Conservation (phyloP, 257 asterid species). For the Plantago major region DNA sequence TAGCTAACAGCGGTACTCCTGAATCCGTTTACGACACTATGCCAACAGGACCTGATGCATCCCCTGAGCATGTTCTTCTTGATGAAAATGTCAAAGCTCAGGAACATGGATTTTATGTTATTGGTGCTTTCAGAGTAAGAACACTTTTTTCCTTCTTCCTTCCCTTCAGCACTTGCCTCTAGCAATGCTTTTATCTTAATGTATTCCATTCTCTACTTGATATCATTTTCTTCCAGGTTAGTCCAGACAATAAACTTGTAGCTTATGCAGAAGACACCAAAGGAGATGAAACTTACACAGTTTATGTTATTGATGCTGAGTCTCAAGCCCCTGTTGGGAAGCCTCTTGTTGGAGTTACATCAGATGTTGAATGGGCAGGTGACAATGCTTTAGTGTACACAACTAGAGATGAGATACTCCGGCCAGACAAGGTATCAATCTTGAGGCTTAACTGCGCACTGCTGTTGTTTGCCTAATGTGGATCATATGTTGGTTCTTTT, state of each 20-base stretch:
- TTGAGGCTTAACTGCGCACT: conserved; percentile 6
- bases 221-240: conserved; percentile 46
- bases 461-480: conserved; percentile 8
- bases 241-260: conserved; percentile 70
- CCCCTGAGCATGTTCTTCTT: conserved; percentile 75
- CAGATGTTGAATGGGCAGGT: conserved; percentile 81
- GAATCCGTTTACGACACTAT: conserved; percentile 73
- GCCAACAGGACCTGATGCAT: conserved; percentile 80
- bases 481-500: conserved; percentile 12
- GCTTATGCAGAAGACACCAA: conserved; percentile 93
- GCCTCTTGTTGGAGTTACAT: conserved; percentile 66
- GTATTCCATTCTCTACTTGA: not conserved
- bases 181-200: not conserved
- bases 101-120: conserved; percentile 52
- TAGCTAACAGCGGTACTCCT: conserved; percentile 34
- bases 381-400: conserved; percentile 70
- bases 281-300: conserved; percentile 86
- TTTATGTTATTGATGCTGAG: conserved; percentile 76
- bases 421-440: conserved; percentile 79
- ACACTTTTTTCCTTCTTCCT: not conserved
- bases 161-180: not conserved
- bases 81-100: conserved; percentile 87
- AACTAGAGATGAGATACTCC: conserved; percentile 86
- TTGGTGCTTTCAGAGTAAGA: conserved; percentile 72
- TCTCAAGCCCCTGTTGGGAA: conserved; percentile 60